phyloP scores from a whole-genome alignment of 2,329 filamentous ascomycete genomes.

The Trichoderma atrobrunneum region DNA sequence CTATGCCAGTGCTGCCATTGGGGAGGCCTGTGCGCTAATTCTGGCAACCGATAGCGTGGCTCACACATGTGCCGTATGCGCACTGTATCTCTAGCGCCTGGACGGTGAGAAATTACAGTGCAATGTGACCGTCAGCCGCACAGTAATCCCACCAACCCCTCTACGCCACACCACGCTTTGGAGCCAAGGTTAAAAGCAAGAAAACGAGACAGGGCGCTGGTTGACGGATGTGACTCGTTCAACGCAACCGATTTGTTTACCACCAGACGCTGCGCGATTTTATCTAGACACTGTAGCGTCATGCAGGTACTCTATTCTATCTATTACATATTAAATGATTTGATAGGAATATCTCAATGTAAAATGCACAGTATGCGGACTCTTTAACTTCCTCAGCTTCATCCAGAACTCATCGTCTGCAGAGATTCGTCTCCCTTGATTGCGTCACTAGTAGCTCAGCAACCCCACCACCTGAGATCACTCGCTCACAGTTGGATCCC shows the following conservation, averaged over 20 bases:
- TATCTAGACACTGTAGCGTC: background rate
- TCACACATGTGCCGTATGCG: background rate
- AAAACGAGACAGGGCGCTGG: background rate
- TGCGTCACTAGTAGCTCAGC: conserved; percentile 10
- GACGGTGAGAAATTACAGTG: background rate
- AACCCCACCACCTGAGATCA: conserved; percentile 7
- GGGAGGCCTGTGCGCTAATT: conserved; percentile 12
- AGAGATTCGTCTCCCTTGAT: background rate
- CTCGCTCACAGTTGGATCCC: background rate
- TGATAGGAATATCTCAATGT: background rate
- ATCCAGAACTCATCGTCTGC: background rate
- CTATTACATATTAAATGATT: background rate
- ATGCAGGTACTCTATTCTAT: background rate
- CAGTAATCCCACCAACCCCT: conserved; percentile 15
- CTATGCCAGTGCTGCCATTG: conserved; percentile 16
- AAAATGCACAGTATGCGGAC: background rate
- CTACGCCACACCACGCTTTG: conserved; percentile 13
- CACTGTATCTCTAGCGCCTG: background rate
- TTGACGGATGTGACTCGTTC: background rate
- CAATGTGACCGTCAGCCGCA: background rate
- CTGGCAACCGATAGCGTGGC: conserved; percentile 7
- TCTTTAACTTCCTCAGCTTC: background rate
- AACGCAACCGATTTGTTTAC: background rate
- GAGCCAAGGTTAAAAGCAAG: background rate
- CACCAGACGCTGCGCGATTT: background rate